Evolutionary conservation across 495 filamentous ascomycete genomes (phyloP), one percentile per base, ranked within the genome.

Genomic region (Podospora fimiseda): DNA sequence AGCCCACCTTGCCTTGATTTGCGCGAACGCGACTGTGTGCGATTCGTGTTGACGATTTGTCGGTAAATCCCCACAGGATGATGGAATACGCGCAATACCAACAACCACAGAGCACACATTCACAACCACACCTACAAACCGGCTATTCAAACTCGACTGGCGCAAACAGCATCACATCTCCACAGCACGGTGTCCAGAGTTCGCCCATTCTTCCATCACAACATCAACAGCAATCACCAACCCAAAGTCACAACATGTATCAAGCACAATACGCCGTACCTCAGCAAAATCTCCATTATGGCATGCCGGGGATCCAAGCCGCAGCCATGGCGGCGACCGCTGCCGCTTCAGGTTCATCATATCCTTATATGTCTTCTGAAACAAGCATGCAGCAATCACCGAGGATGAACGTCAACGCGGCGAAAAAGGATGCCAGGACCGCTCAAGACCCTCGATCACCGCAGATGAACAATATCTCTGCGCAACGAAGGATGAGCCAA

Each of bases 61-160:
- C 62, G 48, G 46, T 5, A 56, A 45, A 19, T 55, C 27, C 50
- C 52, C 48, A 53, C 44, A 80, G 67, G 66, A 81, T 83, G 76
- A 84, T 83, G 79, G 82, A 85, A 69, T 85, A 85, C 80, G 79
- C 80, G 61, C 77, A 78, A 79, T 84, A 84, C 63, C 80, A 79
- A 70, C 79, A 80, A 66, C 73, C 73, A 63, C 77, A 75, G 62
- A 70, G 68, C 66, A 68, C 78, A 50, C 80, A 85, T 71, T 78
- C 72, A 56, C 63, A 60, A 54, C 44, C 60, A 56, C 63, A 65
- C 39, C 64, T 68, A 30, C 65, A 68, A 46, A 59, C 66, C 62
- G 68, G 69, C 61, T 72, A 81, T 68, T 70, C 70, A 52, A 67
- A 72, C 72, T 74, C 76, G 59, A 70, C 79, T 70, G 67, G 72